Evolutionary conservation across 805 yeast species (phyloP), one percentile per base, ranked within the genome.

Genomic region (Vanderwaltozyma tropicalis): DNA sequence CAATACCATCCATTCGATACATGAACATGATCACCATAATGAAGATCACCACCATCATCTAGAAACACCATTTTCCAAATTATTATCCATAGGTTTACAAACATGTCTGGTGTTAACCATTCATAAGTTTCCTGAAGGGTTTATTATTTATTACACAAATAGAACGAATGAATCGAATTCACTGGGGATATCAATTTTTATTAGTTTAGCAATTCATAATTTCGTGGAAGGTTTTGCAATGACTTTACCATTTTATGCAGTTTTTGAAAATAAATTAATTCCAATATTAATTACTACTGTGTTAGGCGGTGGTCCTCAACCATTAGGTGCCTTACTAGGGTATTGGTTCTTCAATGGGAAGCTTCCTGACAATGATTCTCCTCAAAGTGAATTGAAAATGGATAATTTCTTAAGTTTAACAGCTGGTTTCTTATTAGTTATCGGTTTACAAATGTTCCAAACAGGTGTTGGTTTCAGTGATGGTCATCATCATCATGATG

Each of bases 81-180:
- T 89, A n/a, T 61, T 89, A 10, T 74, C 94, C 5, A 86, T 89
- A 41, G 96, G 96, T 3, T 57, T 92, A 17, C 96, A 92, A 57
- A 89, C 97, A 0, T 77, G 88, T 6, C 57, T 88, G 35, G 97
- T 95, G 0, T 75, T 89, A 21, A 74, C 94, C 0, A 61, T 92
- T 21, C 98, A 89, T 62, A 88, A 92, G 56, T 68, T 89, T 19
- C 98, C 98, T 0, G 98, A 89, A 61, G 98, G 98, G 0, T 84
- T 89, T 52, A 77, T 89, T 38, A 80, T 94, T 32, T 89, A 74
- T 56, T 60, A 57, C 37, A 57, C 82, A 81, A 25, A 87, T 92
- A 41, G 47, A 24, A 32, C 47, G 3, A 45, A 53, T 10, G 48
- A 43, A 17, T 41, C 49, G 4, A 64, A 66, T 4, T 60, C 68